Evolutionary conservation across 225 moss, liverwort and hornwort species (phyloP).

Genomic region (Asterella californica): DNA sequence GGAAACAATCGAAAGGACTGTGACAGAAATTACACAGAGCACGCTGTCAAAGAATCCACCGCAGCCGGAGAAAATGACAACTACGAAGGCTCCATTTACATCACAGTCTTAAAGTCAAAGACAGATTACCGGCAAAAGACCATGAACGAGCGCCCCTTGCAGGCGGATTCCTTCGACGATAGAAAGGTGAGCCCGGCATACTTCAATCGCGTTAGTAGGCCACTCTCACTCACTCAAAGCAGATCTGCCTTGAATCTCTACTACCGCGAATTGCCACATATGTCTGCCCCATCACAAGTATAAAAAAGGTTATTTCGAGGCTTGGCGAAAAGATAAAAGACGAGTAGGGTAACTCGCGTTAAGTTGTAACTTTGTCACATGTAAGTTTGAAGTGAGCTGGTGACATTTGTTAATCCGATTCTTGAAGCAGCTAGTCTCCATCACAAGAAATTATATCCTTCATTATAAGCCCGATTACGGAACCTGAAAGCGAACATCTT

Average conservation of each 20-base stretch:
- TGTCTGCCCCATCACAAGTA: background rate
- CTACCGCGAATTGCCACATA: background rate
- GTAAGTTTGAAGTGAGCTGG: background rate
- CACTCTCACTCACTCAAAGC: background rate
- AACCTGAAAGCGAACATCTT: background rate
- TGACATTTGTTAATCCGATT: background rate
- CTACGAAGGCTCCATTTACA: background rate
- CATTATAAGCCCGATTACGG: background rate
- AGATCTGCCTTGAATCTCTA: slow-evolving; percentile 12
- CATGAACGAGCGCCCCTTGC: slow-evolving; percentile 35
- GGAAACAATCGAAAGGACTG: background rate
- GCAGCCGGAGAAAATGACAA: background rate
- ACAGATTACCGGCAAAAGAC: slow-evolving; percentile 34
- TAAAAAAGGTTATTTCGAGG: background rate
- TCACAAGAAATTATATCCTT: background rate
- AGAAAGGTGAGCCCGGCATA: slow-evolving; percentile 50
- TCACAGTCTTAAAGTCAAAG: background rate
- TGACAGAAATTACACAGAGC: background rate
- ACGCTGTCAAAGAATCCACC: background rate
- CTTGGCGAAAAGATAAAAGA: background rate
- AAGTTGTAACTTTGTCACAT: background rate
- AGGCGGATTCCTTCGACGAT: slow-evolving; percentile 38
- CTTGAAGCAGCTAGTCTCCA: background rate
- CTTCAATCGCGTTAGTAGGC: slow-evolving; percentile 4
- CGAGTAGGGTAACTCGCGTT: background rate